Evolutionary conservation across 1,139 yeast species (phyloP).

Genomic region (Candida labiduridarum): DNA sequence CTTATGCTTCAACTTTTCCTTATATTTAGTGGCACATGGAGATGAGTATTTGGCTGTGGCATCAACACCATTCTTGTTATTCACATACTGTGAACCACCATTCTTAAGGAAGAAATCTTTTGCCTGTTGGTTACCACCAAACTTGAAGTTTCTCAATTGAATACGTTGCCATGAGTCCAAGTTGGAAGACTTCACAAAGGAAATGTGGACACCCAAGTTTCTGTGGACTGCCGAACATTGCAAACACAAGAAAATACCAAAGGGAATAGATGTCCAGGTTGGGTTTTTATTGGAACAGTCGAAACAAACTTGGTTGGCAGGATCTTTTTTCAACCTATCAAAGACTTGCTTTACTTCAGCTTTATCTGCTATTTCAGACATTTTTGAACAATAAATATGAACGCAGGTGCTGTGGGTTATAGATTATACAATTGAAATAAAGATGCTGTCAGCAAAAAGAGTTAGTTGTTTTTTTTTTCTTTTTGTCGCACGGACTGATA

Average conservation of each 20-base stretch:
- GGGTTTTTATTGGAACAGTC: conserved; percentile 54
- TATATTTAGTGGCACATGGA: conserved; percentile 74
- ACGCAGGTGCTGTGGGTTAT: too few species aligned
- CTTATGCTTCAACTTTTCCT: conserved; percentile 72
- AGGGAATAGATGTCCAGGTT: conserved; percentile 55
- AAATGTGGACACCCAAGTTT: conserved; percentile 52
- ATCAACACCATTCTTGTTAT: conserved; percentile 48
- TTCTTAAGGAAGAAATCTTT: conserved; percentile 79
- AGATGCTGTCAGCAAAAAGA: not conserved
- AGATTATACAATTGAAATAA: too few species aligned
- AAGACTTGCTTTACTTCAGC: conserved; percentile 66
- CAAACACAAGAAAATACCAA: conserved; percentile 49
- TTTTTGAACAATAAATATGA: conserved; percentile 18
- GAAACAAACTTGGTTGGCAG: conserved; percentile 84
- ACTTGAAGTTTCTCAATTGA: conserved; percentile 85
- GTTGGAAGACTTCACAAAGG: conserved; percentile 81
- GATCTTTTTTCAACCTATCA: conserved; percentile 57
- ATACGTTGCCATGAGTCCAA: conserved; percentile 89
- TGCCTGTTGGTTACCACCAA: conserved; percentile 89
- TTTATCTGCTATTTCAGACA: conserved; percentile 60
- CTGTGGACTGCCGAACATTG: conserved; percentile 55
- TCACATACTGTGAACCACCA: conserved; percentile 75
- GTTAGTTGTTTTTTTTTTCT: not conserved
- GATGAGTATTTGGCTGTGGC: conserved; percentile 82
- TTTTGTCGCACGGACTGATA: not conserved